Base-by-base conservation (phyloP, 768 basidiomycete species). In the Mycena venus region DNA sequence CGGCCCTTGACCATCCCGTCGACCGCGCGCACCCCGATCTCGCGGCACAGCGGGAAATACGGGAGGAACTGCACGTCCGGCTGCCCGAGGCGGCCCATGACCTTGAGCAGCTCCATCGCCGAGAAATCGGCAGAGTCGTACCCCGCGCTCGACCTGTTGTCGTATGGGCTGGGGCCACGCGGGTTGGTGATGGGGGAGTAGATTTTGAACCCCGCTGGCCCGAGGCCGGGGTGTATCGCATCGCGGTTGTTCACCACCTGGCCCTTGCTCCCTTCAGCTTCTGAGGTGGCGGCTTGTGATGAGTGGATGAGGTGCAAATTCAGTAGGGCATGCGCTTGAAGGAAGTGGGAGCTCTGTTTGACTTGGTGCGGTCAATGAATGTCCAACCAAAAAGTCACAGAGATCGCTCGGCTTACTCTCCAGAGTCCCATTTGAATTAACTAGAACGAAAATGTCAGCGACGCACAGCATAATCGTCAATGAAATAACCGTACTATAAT, bases 301-400 rank as follows among this genome's bases (percentile, higher is more conserved):
- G 94, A 93, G 78, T 96, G 95, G 64, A 96, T 94, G 81, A 96
- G 93, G 80, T 96, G 95, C 17, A 96, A 89, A 76, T 96, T 96
- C 68, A 96, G 89, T 1, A 95, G 85, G 0, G 94, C 88, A 71
- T 96, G 94, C 0, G 95, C 95, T 84, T 96, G 95, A 27, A 96
- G 89, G 85, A 95, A 96, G 79, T 94, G 93, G 0, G 94, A 94
- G 70, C 92, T 91, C 78, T 94, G 92, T 78, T 91, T 92, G 81
- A 95, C 94, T 95, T 75, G 19, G 34, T 31, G 60, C 47, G 72
- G 38, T 70, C 73, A 42, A 70, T 55, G 12, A 21, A 73, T 21
- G 47, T 62, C 65, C 40, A 68, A 40, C n/a, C 5, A 15, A 29
- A 67, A 17, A 51, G 59, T 36, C 29, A 60, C 0, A 55, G 38